A percentile compares a stretch with the other conserved stretches of the same genome.
Evolutionary conservation across 257 asterid species (phyloP).

Genomic region (Penstemon barbatus): DNA sequence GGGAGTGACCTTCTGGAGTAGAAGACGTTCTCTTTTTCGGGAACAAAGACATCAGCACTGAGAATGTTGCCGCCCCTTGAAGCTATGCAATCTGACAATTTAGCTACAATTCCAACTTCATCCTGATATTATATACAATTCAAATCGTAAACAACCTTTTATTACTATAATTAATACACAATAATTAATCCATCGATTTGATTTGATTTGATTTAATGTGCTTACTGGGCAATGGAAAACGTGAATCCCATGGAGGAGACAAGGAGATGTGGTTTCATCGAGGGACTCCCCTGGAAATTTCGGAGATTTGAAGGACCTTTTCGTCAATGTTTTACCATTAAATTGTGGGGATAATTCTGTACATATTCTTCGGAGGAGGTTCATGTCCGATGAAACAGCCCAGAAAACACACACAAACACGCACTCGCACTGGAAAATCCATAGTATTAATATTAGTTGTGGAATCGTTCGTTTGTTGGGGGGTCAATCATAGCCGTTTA

Average conservation of each 20-base stretch:
- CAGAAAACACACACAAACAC: slow-evolving; percentile 23
- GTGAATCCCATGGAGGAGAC: slow-evolving; percentile 80
- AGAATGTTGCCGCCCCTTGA: slow-evolving; percentile 90
- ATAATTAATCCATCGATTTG: too few relatives aligned
- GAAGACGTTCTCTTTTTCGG: slow-evolving; percentile 74
- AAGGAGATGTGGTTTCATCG: slow-evolving; percentile 44
- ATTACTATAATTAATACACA: neutral
- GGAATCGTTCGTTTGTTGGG: too few relatives aligned
- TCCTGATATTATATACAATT: slow-evolving; percentile 45
- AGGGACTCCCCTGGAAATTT: slow-evolving; percentile 47
- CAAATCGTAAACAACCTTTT: too few relatives aligned
- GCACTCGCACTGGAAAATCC: neutral
- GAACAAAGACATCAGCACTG: slow-evolving; percentile 86
- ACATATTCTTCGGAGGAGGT: slow-evolving; percentile 48
- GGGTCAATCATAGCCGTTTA: neutral
- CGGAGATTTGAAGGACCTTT: slow-evolving; percentile 50
- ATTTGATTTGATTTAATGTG: neutral
- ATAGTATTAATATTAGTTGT: too few relatives aligned
- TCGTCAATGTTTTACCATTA: slow-evolving; percentile 32
- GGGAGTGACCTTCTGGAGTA: slow-evolving; percentile 76
- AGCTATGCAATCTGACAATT: slow-evolving; percentile 88
- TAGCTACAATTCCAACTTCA: slow-evolving; percentile 87
- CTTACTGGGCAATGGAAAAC: slow-evolving; percentile 91
- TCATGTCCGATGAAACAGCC: slow-evolving; percentile 43
- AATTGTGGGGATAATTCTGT: slow-evolving; percentile 38